Evolutionary conservation across 1,284 basidiomycete genomes (phyloP).

Genomic region (Melampsora americana): DNA sequence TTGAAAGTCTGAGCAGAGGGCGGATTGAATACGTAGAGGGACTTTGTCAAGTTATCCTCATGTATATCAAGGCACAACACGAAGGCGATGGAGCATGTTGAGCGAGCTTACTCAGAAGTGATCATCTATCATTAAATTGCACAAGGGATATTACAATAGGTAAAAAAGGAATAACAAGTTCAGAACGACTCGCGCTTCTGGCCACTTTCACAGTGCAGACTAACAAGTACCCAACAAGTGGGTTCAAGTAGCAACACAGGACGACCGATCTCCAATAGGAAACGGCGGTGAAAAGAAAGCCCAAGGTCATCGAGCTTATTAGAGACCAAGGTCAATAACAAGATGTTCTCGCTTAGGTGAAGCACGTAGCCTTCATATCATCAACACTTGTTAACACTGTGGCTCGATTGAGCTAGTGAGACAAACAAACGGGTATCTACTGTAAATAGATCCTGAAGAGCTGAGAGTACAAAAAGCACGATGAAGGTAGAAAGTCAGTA

Average conservation of each 20-base stretch:
- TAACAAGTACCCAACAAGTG: neutral
- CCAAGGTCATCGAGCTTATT: conserved; percentile 3
- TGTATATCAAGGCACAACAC: too few relatives aligned
- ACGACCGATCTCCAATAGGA: neutral
- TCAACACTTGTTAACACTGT: conserved; percentile 5
- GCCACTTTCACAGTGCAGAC: neutral
- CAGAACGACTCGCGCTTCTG: neutral
- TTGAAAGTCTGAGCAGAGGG: too few relatives aligned
- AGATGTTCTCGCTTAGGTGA: neutral
- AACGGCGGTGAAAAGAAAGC: neutral
- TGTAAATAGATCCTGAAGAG: too few relatives aligned
- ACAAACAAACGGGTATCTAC: too few relatives aligned
- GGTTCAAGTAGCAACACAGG: neutral
- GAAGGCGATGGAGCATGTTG: too few relatives aligned
- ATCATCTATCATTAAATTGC: too few relatives aligned
- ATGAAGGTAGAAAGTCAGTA: too few relatives aligned
- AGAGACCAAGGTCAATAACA: neutral
- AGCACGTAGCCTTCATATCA: neutral
- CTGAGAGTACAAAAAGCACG: too few relatives aligned
- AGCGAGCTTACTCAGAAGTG: too few relatives aligned
- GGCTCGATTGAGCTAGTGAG: conserved; percentile 5
- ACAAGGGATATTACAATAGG: too few relatives aligned
- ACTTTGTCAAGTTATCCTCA: too few relatives aligned
- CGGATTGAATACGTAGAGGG: too few relatives aligned
- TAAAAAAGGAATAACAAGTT: neutral